Conservation (phyloP, 139 green algal species). For the Haematococcus lacustris region DNA sequence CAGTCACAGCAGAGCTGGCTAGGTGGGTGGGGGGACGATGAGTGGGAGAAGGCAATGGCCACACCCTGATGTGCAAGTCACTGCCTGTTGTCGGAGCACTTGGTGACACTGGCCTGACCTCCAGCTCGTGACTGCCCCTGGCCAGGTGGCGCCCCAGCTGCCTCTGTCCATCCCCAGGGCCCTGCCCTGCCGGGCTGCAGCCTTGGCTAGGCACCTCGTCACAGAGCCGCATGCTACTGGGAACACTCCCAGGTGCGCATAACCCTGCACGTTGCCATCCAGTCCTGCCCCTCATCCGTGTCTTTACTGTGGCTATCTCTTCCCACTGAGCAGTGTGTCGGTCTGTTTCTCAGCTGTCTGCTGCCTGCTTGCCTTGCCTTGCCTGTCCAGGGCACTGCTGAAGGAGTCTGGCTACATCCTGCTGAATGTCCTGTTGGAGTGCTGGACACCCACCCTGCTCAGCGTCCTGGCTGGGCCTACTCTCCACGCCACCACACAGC, state of each 20-base stretch:
- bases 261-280: background rate
- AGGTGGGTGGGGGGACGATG: too few relatives aligned
- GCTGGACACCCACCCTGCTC: too few relatives aligned
- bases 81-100: too few relatives aligned
- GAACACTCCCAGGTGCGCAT: background rate
- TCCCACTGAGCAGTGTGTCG: background rate
- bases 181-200: slow-evolving; percentile 33
- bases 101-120: too few relatives aligned
- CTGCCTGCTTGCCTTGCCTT: background rate
- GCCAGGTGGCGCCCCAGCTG: slow-evolving; percentile 27
- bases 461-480: background rate
- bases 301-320: too few relatives aligned
- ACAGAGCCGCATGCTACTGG: slow-evolving; percentile 14
- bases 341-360: background rate
- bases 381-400: slow-evolving; percentile 27
- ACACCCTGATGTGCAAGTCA: too few relatives aligned
- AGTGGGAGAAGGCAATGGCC: too few relatives aligned
- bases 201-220: slow-evolving; percentile 49
- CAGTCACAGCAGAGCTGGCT: too few relatives aligned
- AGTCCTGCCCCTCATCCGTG: too few relatives aligned
- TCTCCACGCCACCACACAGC: background rate
- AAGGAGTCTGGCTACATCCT: slow-evolving; percentile 67
- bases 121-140: too few relatives aligned
- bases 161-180: slow-evolving; percentile 58
- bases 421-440: slow-evolving; percentile 45